Evolutionary conservation across 2,329 filamentous ascomycete species (phyloP), one percentile per base, ranked within the genome.

Genomic region (Aureobasidium musti): DNA sequence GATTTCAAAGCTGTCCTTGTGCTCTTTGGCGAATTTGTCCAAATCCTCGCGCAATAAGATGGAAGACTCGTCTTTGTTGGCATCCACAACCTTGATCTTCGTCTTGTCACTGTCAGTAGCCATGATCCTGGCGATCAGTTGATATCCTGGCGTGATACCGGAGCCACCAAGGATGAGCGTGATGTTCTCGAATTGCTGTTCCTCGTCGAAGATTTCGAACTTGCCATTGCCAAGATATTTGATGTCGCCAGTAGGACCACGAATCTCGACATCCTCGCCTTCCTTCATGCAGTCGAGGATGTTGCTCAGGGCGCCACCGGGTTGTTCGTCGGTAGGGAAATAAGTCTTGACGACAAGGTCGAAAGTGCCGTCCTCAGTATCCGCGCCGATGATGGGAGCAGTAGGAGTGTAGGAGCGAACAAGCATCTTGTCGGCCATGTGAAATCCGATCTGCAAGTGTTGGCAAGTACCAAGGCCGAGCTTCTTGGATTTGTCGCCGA

Each of bases 231-330:
- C 82, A 3, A 77, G 73, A 72, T 86, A 85, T 3, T 75, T 72
- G 28, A 85, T 83, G 43, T 83, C 80, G 19, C 83, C 83, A 0
- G 79, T 80, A 0, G 83, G 83, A 0, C 83, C 83, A 17, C 80
- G 80, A 37, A 85, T 77, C 69, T 86, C 83, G 35, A 84, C 74
- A 66, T 82, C 78, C 69, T 83, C 80, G 21, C 81, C 79, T 1
- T 81, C 69, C 0, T 78, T 78, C 64, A 85, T 78, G 70, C 77
- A 81, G 72, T 84, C 81, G 2, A 85, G 78, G 60, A 85, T 80
- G 67, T 84, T 84, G 49, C 77, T 81, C 74, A 86, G 79, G 11
- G 83, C 82, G n/a, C 83, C 82, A 17, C 83, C 83, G 0, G 83
- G 82, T 68, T 84, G 81, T 2, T 74, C 73, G 0, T 75, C 68